Evolutionary conservation across 139 green algal genomes (phyloP), one percentile per base, ranked within the genome.

Genomic region (Micractinium conductrix): DNA sequence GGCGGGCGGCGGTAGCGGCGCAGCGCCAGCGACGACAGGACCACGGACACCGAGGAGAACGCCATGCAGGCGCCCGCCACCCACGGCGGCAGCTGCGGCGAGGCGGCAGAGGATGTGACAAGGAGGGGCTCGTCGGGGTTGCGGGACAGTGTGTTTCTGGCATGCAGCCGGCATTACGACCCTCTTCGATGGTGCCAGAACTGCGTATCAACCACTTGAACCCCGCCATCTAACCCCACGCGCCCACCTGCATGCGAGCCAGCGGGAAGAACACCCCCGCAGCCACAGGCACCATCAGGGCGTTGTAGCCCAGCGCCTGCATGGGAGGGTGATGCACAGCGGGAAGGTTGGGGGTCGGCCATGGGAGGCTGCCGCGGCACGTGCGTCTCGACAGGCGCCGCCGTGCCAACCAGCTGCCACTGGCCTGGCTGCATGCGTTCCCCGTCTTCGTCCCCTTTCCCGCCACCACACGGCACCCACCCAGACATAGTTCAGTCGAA

Each of bases 401-500:
- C 48, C 12, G 48, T 58, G 48, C 12, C 48, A 16, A 16, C 10
- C 10, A 16, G 48, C 48, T 24, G 48, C 16, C 48, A 58, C n/a
- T n/a, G n/a, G n/a, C n/a, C n/a, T n/a, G n/a, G n/a, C n/a, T n/a
- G n/a, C n/a, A n/a, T n/a, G n/a, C n/a, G n/a, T n/a, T n/a, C n/a
- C n/a, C n/a, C n/a, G n/a, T n/a, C n/a, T n/a, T n/a, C n/a, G n/a
- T n/a, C n/a, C n/a, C n/a, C n/a, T n/a, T n/a, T n/a, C n/a, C n/a
- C n/a, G n/a, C n/a, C n/a, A n/a, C n/a, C n/a, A n/a, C n/a, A n/a
- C n/a, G 53, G 8, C 28, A 33, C 72, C n/a, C 73, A 79, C 45
- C 91, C 93, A 99, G 16, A 95, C 71, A 85, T 98, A 99, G 85
- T 99, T 99, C 22, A 93, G 68, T 37, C 89, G 88, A 87, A 99